Conservation (phyloP, 2,329 filamentous ascomycete genomes). For the Penicillium nordicum region DNA sequence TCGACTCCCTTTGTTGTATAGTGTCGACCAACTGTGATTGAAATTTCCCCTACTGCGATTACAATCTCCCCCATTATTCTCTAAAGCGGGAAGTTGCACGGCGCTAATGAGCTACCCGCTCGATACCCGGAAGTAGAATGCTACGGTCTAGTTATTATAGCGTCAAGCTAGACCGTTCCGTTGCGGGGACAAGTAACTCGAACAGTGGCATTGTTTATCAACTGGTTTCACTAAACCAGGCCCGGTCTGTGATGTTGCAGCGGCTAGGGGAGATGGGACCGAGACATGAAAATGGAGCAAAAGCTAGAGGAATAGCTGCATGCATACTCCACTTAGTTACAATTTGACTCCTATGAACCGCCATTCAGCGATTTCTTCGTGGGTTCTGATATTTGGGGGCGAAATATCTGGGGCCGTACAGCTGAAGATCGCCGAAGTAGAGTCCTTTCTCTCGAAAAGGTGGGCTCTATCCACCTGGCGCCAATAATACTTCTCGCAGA, state of each 20-base stretch:
- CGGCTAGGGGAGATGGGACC: neutral
- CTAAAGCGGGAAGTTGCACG: neutral
- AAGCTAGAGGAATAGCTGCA: too few species aligned
- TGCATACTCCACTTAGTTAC: too few species aligned
- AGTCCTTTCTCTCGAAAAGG: neutral
- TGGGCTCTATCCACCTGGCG: neutral
- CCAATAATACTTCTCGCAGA: neutral
- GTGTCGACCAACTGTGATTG: too few species aligned
- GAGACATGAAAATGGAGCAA: too few species aligned
- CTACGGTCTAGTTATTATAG: neutral
- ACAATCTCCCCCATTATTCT: neutral
- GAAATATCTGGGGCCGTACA: too few species aligned
- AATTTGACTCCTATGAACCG: too few species aligned
- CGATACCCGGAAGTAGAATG: neutral
- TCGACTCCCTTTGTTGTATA: too few species aligned
- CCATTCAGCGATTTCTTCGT: too few species aligned
- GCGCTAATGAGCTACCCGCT: neutral
- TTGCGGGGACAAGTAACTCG: constrained; percentile 8
- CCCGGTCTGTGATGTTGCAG: neutral
- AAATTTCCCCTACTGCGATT: too few species aligned
- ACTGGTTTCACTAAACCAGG: neutral
- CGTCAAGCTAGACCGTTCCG: constrained; percentile 4
- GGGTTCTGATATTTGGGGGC: too few species aligned
- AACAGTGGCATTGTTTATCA: neutral
- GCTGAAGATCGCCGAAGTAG: neutral